phyloP scores from a whole-genome alignment of 2,329 filamentous ascomycete species.

The Sclerotinia subarctica region DNA sequence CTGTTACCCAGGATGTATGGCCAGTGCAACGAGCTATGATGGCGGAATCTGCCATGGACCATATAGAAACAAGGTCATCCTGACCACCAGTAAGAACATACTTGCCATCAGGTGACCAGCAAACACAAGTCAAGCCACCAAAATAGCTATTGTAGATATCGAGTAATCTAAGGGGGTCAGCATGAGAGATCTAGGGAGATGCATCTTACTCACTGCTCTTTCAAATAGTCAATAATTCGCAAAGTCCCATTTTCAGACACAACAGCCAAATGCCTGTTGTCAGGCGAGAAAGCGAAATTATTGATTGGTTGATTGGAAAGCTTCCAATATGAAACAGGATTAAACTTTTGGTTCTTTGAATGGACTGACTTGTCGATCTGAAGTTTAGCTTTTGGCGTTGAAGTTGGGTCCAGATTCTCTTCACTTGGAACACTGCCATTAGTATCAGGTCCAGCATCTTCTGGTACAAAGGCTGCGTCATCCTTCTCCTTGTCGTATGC shows the following conservation, averaged over 20 bases:
- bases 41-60: conserved; percentile 79
- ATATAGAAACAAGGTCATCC: conserved; percentile 94
- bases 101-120: conserved; percentile 96
- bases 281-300: conserved; percentile 87
- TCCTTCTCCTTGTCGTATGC: conserved; percentile 99
- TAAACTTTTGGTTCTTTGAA: conserved; percentile 88
- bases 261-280: conserved; percentile 80
- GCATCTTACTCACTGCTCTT: conserved; percentile 68
- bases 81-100: conserved; percentile 95
- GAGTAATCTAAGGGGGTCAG: conserved; percentile 58
- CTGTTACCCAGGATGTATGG: conserved; percentile 92
- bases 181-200: background rate
- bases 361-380: conserved; percentile 87
- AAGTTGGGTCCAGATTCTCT: conserved; percentile 36
- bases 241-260: conserved; percentile 90
- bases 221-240: conserved; percentile 85
- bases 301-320: conserved; percentile 88
- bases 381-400: conserved; percentile 46
- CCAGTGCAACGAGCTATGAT: conserved; percentile 92
- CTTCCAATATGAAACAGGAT: conserved; percentile 91
- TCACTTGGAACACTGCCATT: conserved; percentile 36
- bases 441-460: conserved; percentile 50
- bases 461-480: conserved; percentile 73
- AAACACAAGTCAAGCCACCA: conserved; percentile 86
- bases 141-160: conserved; percentile 91